A percentile compares a stretch with the other conserved stretches of the same genome.
phyloP scores from a whole-genome alignment of 2,329 filamentous ascomycete genomes.

The Alternaria alternata region DNA sequence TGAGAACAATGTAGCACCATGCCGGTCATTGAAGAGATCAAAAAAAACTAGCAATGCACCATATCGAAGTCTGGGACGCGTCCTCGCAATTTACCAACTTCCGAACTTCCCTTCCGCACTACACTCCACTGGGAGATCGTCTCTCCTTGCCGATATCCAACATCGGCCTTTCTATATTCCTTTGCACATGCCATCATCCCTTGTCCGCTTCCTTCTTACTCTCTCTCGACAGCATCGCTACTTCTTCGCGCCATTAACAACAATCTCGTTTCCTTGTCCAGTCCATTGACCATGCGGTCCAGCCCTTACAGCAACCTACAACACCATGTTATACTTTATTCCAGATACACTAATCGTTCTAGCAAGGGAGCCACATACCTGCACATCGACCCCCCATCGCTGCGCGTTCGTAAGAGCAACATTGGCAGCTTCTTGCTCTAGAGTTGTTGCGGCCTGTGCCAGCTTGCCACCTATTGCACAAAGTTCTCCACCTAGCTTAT shows the following conservation, averaged over 20 bases:
- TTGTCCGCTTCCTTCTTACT: too few relatives aligned
- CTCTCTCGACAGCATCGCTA: neutral
- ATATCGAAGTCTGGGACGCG: neutral
- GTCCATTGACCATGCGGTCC: constrained; percentile 11
- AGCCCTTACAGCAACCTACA: constrained; percentile 24
- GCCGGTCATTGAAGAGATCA: rapidly evolving
- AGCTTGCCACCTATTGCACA: constrained; percentile 25
- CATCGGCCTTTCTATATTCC: neutral
- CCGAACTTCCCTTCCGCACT: neutral
- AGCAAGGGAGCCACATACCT: constrained; percentile 5
- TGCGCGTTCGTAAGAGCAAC: constrained; percentile 31
- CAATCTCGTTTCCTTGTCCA: neutral
- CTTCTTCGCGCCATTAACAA: constrained; percentile 23
- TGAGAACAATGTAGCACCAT: neutral
- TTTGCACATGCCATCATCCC: neutral
- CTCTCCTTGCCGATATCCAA: neutral
- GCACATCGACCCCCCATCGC: constrained; percentile 34
- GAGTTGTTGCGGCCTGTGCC: constrained; percentile 19
- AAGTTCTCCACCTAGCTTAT: constrained; percentile 23
- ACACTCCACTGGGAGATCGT: neutral
- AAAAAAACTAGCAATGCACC: neutral
- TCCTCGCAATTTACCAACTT: neutral
- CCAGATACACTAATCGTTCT: neutral
- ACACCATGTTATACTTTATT: neutral
- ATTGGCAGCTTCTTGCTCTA: constrained; percentile 37